Conservation (phyloP, 495 filamentous ascomycete species). For the Hypoxylon cercidicola region DNA sequence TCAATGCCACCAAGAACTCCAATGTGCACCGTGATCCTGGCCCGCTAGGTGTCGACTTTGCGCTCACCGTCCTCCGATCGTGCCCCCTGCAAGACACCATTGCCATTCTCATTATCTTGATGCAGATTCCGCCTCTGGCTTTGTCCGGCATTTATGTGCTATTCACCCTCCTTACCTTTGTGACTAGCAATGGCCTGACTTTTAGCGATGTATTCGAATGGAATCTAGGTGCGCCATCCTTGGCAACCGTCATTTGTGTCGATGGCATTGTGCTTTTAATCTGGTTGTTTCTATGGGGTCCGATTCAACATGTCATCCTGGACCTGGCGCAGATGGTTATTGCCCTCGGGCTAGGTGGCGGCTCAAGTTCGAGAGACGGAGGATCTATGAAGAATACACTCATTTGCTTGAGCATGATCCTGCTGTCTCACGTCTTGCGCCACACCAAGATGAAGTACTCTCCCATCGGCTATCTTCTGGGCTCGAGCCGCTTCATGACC, state of each 20-base stretch:
- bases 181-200: conserved; percentile 67
- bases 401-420: conserved; percentile 83
- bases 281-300: conserved; percentile 91
- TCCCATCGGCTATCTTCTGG: conserved; percentile 54
- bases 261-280: conserved; percentile 82
- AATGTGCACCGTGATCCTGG: conserved; percentile 69
- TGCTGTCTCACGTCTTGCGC: conserved; percentile 73
- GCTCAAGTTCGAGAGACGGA: conserved; percentile 78
- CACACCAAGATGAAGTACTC: conserved; percentile 60
- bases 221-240: conserved; percentile 70
- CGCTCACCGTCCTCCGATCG: conserved; percentile 86
- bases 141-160: conserved; percentile 91
- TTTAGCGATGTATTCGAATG: conserved; percentile 62
- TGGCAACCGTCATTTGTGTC: conserved; percentile 82
- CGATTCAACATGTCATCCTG: conserved; percentile 86
- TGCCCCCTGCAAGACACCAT: conserved; percentile 96
- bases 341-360: conserved; percentile 90
- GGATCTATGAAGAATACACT: conserved; percentile 73
- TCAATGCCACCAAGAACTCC: conserved; percentile 73
- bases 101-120: conserved; percentile 95
- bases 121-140: conserved; percentile 93
- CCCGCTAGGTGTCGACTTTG: conserved; percentile 69
- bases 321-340: conserved; percentile 98
- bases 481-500: conserved; percentile 53
- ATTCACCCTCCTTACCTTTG: conserved; percentile 93